Evolutionary conservation across 371 early-diverging fungal genomes (phyloP).

Genomic region (Dichotomocladium elegans): DNA sequence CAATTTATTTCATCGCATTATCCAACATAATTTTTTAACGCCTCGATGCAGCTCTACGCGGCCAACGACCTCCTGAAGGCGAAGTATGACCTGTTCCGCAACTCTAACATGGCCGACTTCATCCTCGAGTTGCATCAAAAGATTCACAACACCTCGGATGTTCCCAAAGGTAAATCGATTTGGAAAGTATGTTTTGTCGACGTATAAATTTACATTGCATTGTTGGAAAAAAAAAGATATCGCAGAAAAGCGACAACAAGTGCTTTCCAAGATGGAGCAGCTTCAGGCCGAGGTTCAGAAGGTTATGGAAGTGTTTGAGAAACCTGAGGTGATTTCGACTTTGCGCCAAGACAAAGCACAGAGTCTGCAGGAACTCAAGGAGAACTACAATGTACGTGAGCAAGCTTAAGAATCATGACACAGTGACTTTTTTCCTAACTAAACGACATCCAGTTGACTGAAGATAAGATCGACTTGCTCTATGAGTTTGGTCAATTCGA

Average conservation of each 20-base stretch:
- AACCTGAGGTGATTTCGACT: conserved; percentile 84
- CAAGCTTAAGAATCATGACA: background rate
- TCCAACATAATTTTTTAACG: background rate
- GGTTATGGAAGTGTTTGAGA: conserved; percentile 84
- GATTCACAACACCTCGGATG: conserved; percentile 65
- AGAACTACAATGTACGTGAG: conserved; percentile 68
- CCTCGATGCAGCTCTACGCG: conserved; percentile 62
- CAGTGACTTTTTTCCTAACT: background rate
- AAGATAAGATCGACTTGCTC: conserved; percentile 77
- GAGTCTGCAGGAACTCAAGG: conserved; percentile 79
- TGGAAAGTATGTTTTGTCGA: background rate
- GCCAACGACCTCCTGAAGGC: conserved; percentile 73
- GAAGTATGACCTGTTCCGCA: conserved; percentile 80
- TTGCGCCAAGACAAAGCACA: conserved; percentile 90
- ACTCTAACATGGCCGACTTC: conserved; percentile 93
- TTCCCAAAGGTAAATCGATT: conserved; percentile 56
- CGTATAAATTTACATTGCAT: too few relatives aligned
- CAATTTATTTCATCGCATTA: background rate
- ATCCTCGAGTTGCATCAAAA: conserved; percentile 76
- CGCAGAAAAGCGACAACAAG: conserved; percentile 68
- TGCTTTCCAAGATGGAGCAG: conserved; percentile 68
- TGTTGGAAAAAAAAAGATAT: too few relatives aligned
- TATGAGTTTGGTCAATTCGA: conserved; percentile 88
- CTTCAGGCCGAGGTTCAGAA: conserved; percentile 76
- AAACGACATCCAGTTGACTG: conserved; percentile 59